phyloP scores from a whole-genome alignment of 225 moss, liverwort and hornwort genomes.

The Bryum argenteum region DNA sequence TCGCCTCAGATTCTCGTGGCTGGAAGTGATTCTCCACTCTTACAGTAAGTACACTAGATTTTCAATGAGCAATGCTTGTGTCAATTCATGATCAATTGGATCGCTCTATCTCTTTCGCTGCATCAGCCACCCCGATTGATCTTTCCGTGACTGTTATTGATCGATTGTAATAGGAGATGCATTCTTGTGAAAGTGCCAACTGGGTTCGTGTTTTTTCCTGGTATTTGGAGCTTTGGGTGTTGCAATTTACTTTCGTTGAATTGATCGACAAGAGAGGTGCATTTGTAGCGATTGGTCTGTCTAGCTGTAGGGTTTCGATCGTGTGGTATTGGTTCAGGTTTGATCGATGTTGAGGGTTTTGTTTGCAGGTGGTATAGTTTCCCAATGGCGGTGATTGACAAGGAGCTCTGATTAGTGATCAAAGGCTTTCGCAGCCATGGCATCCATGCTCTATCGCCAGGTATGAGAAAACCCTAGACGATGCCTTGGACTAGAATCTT shows the following conservation, averaged over 20 bases:
- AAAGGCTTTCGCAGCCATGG: conserved; percentile 35
- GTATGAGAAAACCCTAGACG: not conserved
- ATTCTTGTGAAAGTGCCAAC: too few species aligned
- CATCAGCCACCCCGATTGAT: too few species aligned
- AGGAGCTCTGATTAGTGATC: not conserved
- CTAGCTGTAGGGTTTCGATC: not conserved
- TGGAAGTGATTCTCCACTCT: not conserved
- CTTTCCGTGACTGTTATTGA: too few species aligned
- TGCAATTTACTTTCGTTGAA: not conserved
- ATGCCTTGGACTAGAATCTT: not conserved
- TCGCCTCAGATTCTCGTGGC: not conserved
- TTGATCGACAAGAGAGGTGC: not conserved
- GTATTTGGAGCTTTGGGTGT: not conserved
- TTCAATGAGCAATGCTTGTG: too few species aligned
- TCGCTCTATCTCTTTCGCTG: too few species aligned
- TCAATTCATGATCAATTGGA: too few species aligned
- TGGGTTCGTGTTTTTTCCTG: too few species aligned
- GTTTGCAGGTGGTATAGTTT: not conserved
- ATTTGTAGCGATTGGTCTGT: not conserved
- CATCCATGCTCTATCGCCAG: conserved; percentile 55
- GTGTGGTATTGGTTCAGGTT: not conserved
- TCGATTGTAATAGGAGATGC: too few species aligned
- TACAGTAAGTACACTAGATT: too few species aligned
- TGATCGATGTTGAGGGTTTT: conserved; percentile 4
- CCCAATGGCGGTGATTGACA: not conserved